These are phyloP conservation scores for Colletotrichum theobromicola DNA, from an alignment of 2,329 filamentous ascomycete species.

Conservation along the genomic window DNA sequence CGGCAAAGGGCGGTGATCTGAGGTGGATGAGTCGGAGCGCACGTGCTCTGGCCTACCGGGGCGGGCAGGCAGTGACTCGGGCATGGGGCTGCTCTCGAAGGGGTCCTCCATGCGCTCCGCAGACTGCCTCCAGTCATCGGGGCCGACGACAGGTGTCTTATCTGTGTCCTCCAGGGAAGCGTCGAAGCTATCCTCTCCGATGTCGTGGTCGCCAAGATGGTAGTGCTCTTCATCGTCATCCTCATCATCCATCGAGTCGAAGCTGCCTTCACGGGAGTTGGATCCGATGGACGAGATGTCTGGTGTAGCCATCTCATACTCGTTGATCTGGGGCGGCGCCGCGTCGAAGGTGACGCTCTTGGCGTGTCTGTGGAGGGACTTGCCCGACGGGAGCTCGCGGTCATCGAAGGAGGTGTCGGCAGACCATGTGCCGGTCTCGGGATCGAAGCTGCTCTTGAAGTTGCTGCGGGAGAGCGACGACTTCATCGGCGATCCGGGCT, in stretches of 20 bases:
- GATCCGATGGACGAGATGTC: conserved; percentile 92
- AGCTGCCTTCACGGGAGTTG: conserved; percentile 91
- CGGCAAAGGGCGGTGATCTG: conserved; percentile 81
- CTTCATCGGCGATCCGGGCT: conserved; percentile 81
- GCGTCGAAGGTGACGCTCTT: conserved; percentile 98
- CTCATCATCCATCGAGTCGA: conserved; percentile 81
- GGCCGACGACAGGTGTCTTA: conserved; percentile 97
- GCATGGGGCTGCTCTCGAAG: conserved; percentile 74
- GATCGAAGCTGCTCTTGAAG: conserved; percentile 73
- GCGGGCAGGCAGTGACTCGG: conserved; percentile 52
- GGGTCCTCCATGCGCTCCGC: conserved; percentile 59
- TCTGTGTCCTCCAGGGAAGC: conserved; percentile 94
- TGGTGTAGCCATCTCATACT: conserved; percentile 97
- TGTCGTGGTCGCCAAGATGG: conserved; percentile 59
- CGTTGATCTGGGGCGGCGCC: conserved; percentile 91
- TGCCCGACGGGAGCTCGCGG: conserved; percentile 66
- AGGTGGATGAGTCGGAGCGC: conserved; percentile 75
- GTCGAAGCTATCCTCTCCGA: conserved; percentile 89
- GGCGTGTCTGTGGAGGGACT: conserved; percentile 78
- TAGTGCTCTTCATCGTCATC: conserved; percentile 56
- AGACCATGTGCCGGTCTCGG: conserved; percentile 71
- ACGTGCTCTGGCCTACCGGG: conserved; percentile 58
- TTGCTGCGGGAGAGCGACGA: conserved; percentile 79
- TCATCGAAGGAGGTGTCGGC: conserved; percentile 67
- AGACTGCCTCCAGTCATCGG: conserved; percentile 88